Evolutionary conservation across 805 yeast species (phyloP), one percentile per base, ranked within the genome.

Genomic region (Zygosaccharomyces bisporus): DNA sequence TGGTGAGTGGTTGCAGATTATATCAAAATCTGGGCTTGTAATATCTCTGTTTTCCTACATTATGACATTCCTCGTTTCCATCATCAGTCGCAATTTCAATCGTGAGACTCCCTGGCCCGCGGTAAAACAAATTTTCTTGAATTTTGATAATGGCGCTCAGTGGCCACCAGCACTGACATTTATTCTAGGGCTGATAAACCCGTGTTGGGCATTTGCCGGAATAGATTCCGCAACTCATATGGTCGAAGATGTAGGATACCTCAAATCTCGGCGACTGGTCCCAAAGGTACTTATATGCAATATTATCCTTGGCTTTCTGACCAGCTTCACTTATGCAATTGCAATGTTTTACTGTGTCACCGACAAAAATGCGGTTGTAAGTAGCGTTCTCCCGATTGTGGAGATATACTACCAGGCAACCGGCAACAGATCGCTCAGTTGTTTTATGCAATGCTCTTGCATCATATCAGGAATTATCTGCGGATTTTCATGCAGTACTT

Each of bases 151-250:
- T 56, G 72, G 66, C 1, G 86, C 86, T 31, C 80, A 86, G 84
- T 52, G 67, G 7, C 68, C 75, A 2, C 52, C 75, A 1, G 86
- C 76, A 21, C 73, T 80, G 60, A 83, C 85, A 0, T 79, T 81
- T 57, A 73, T 81, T 44, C 77, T 80, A n/a, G 87, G 88, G n/a
- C 63, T 81, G 38, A 75, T 81, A 52, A 81, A 81, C 57, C 84
- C 86, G 4, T 76, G 79, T 44, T 82, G 85, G 85, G 76, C 82
- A 7, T 81, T 80, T 66, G 72, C 80, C 20, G 81, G 87, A 51
- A 69, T 80, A 39, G 89, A 82, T 56, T 77, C 80, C 46, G 86
- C 86, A 2, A 79, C 86, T 2, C 88, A 82, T 55, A 71, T 83
- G 74, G 80, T 83, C 18, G 89, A 83, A 57, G 88, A 82, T 56